Base-by-base conservation (phyloP, 345 rosid species). In the Trapa incisa region DNA sequence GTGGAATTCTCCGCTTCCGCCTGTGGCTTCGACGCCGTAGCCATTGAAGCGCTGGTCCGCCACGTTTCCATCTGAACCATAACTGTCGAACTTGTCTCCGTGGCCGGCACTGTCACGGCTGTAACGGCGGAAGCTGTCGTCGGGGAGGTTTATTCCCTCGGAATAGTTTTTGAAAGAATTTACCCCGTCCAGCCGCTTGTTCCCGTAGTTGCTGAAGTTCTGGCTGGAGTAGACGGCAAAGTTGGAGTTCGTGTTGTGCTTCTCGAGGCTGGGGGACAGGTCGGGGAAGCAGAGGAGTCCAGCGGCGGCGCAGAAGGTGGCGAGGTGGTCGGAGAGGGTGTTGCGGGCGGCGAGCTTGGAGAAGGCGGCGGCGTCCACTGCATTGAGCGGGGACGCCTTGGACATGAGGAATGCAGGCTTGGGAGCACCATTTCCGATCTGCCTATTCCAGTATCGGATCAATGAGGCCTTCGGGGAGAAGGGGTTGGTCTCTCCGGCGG, bases 151-250 rank as follows among this genome's bases (percentile, higher is more conserved):
- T 5, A 22, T 47, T 3, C 71, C 73, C 63, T 67, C 65, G 64
- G 80, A 73, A 70, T 81, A 78, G 64, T 69, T 71, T 73, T 73
- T 69, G 80, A 82, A 82, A 14, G 80, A 45, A 74, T 77, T 74
- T 35, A 64, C 10, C 38, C 81, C 81, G 60, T 77, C 81, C 35
- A 72, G 76, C 1, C 71, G 36, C 37, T 13, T 73, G 61, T 64
- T 71, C 53, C 81, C 83, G 75, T 82, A 82, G 63, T 74, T 80
- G 78, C 78, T 73, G 76, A 82, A 80, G 72, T 82, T 81, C 68
- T 41, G 71, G 70, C 69, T 63, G 53, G 6, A 2, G 68, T 77
- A 80, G 50, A 37, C 17, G 14, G 75, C 75, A 35, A 77, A 79
- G 73, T 65, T 61, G 45, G 81, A 66, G 68, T 81, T 80, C 37